These are phyloP conservation scores for Saccharomycopsis fibuligera DNA, from an alignment of 805 yeast genomes.

Conservation along the genomic window DNA sequence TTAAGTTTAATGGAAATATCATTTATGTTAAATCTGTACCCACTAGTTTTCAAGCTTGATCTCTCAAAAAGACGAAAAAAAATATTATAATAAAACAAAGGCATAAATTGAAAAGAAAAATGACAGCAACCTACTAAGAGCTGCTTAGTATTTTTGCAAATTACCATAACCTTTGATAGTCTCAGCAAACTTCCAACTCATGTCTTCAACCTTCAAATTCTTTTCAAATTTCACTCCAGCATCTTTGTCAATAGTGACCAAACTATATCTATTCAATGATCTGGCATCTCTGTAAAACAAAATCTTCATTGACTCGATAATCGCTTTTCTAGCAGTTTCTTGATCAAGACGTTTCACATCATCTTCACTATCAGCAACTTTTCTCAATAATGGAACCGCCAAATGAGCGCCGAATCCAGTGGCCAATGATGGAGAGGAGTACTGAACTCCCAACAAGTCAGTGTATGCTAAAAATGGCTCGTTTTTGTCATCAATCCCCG, in stretches of 20 bases:
- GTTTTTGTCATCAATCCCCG: constrained; percentile 70
- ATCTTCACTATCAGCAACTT: constrained; percentile 69
- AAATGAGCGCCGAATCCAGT: constrained; percentile 96
- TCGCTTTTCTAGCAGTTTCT: constrained; percentile 68
- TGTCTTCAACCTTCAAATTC: constrained; percentile 59
- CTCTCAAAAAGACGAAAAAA: too few relatives aligned
- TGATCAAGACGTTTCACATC: constrained; percentile 66
- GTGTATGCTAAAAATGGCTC: constrained; percentile 78
- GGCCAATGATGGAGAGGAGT: constrained; percentile 81
- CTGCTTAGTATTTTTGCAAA: constrained; percentile 24
- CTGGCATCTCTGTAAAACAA: constrained; percentile 95
- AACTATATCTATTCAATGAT: constrained; percentile 75
- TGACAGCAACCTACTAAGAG: not conserved
- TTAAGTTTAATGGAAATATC: too few relatives aligned
- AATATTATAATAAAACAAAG: too few relatives aligned
- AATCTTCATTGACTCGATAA: constrained; percentile 87
- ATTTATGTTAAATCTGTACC: too few relatives aligned
- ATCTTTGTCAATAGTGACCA: constrained; percentile 67
- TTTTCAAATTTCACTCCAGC: constrained; percentile 60
- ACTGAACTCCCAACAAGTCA: constrained; percentile 87
- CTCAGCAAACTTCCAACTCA: constrained; percentile 88
- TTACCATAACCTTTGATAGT: constrained; percentile 89
- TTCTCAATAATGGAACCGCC: constrained; percentile 88
- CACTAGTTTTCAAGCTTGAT: too few relatives aligned
- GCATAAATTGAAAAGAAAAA: not conserved